Percentiles rank a stretch among this genome's conserved stretches.
phyloP scores from a whole-genome alignment of 2,329 filamentous ascomycete species.

The Nannizziopsis arthrosporioides region DNA sequence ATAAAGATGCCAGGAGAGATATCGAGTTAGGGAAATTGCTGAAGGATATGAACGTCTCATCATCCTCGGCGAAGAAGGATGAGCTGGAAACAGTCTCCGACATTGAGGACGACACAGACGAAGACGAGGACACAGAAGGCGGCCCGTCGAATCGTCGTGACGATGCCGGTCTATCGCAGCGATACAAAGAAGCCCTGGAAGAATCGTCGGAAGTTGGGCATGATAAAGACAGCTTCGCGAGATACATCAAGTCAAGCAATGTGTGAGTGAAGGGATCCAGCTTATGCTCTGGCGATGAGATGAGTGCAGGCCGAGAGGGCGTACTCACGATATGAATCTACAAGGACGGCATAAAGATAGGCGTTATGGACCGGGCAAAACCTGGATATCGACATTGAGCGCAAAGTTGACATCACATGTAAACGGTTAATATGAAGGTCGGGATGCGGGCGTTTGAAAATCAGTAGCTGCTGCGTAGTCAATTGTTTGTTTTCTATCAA shows the following conservation, averaged over 20 bases:
- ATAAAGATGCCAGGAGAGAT: slow-evolving; percentile 60
- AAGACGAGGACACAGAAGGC: slow-evolving; percentile 44
- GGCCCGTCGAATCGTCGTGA: slow-evolving; percentile 36
- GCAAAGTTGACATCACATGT: too few relatives aligned
- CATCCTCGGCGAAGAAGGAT: slow-evolving; percentile 27
- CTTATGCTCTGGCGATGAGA: background rate
- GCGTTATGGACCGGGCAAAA: too few relatives aligned
- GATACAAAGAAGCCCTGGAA: slow-evolving; percentile 65
- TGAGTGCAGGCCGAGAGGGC: background rate
- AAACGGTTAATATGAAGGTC: too few relatives aligned
- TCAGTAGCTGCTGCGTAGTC: too few relatives aligned
- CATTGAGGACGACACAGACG: slow-evolving; percentile 33
- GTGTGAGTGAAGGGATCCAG: slow-evolving; percentile 17
- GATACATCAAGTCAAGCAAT: slow-evolving; percentile 36
- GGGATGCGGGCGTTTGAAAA: too few relatives aligned
- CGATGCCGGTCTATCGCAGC: slow-evolving; percentile 55
- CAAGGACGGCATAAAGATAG: background rate
- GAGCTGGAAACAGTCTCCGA: slow-evolving; percentile 39
- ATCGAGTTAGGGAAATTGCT: slow-evolving; percentile 85
- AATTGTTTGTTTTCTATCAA: too few relatives aligned
- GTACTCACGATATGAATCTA: background rate
- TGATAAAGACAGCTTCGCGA: slow-evolving; percentile 38
- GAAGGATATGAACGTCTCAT: slow-evolving; percentile 65
- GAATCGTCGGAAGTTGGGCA: slow-evolving; percentile 38
- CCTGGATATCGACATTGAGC: too few relatives aligned